phyloP scores from a whole-genome alignment of 2,329 filamentous ascomycete genomes.

The Paracoccidioides brasiliensis region DNA sequence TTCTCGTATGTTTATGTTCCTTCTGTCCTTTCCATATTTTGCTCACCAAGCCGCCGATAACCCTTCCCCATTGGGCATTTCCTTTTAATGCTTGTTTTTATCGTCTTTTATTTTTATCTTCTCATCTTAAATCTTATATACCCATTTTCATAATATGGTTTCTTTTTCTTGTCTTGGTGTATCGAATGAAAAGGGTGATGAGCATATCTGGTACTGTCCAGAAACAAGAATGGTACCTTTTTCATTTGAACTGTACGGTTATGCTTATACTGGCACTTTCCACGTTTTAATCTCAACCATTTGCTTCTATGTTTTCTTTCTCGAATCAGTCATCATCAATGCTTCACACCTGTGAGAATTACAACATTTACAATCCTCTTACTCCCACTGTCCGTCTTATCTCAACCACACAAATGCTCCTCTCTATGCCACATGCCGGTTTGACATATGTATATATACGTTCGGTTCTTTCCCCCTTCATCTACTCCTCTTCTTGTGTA shows the following conservation, averaged over 20 bases:
- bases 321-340: background rate
- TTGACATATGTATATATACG: background rate
- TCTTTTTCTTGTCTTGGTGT: background rate
- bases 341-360: background rate
- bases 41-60: background rate
- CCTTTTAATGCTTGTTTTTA: no score
- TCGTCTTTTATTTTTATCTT: no score
- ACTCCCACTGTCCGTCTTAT: background rate
- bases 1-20: background rate
- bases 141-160: no score
- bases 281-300: background rate
- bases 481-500: background rate
- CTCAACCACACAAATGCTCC: background rate
- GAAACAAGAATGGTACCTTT: background rate
- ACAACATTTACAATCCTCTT: background rate
- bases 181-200: background rate
- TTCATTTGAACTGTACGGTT: background rate
- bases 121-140: no score
- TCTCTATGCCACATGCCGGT: background rate
- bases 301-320: background rate
- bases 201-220: background rate
- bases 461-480: background rate
- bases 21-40: background rate
- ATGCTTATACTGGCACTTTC: background rate
- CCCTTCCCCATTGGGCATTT: background rate